Conservation (phyloP, 2,329 filamentous ascomycete genomes). For the Aspergillus flavus region DNA sequence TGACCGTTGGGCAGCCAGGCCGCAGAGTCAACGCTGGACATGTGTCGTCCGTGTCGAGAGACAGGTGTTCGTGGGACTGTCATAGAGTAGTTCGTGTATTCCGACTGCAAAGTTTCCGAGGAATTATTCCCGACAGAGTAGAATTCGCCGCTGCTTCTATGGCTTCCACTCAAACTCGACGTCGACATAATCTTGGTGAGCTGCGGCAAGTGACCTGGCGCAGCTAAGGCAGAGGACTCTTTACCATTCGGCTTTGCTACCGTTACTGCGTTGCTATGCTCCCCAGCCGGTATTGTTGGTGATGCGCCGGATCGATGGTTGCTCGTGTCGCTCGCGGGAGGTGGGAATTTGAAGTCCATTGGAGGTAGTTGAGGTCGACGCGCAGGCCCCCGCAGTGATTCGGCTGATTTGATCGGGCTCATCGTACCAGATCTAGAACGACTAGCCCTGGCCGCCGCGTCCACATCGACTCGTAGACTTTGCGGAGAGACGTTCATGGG, state of each 20-base stretch:
- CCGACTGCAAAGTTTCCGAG: conserved; percentile 87
- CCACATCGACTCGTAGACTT: conserved; percentile 37
- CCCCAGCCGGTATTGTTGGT: conserved; percentile 32
- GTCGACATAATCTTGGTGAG: conserved; percentile 72
- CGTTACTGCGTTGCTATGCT: conserved; percentile 17
- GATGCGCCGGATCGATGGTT: conserved; percentile 30
- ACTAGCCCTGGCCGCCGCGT: conserved; percentile 30
- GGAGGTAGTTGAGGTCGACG: conserved; percentile 39
- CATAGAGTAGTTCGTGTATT: conserved; percentile 63
- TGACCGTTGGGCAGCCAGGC: conserved; percentile 51
- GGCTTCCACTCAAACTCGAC: conserved; percentile 75
- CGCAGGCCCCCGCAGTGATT: conserved; percentile 45
- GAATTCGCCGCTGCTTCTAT: conserved; percentile 89
- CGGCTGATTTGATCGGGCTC: conserved; percentile 39
- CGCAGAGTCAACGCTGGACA: conserved; percentile 44
- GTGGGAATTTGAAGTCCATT: conserved; percentile 61
- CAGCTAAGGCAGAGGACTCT: conserved; percentile 29
- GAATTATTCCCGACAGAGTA: conserved; percentile 95
- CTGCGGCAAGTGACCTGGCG: conserved; percentile 40
- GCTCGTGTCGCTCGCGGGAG: conserved; percentile 34
- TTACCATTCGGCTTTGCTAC: conserved; percentile 22
- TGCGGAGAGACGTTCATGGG: conserved; percentile 30
- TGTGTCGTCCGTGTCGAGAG: conserved; percentile 43
- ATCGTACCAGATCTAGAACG: conserved; percentile 28
- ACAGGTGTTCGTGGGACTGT: conserved; percentile 56